Conservation (phyloP, 2,329 filamentous ascomycete species). For the Verticillium tricorpus region DNA sequence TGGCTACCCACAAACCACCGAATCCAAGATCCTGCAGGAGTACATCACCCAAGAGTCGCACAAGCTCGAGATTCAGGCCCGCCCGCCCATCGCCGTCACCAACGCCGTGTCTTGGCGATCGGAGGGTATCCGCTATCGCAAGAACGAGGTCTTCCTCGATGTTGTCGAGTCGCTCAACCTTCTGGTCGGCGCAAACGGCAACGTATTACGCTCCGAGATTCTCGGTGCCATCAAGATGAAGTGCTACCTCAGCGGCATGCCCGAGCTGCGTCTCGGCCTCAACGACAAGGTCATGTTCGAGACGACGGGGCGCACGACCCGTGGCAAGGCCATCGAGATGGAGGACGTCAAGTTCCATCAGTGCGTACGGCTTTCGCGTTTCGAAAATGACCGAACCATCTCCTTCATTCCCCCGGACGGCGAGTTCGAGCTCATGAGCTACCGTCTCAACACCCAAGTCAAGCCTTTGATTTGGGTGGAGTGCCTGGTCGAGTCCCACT, state of each 20-base stretch:
- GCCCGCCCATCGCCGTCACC: slow-evolving; percentile 94
- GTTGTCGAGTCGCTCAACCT: slow-evolving; percentile 96
- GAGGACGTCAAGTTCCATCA: slow-evolving; percentile 99
- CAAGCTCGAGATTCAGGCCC: slow-evolving; percentile 93
- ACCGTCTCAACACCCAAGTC: slow-evolving; percentile 96
- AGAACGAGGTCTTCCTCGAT: slow-evolving; percentile 98
- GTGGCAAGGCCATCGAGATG: slow-evolving; percentile 98
- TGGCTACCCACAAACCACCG: slow-evolving; percentile 96
- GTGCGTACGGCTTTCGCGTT: slow-evolving; percentile 89
- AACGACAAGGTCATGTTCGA: slow-evolving; percentile 99
- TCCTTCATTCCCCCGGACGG: slow-evolving; percentile 98
- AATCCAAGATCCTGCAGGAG: slow-evolving; percentile 97
- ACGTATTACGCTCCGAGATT: slow-evolving; percentile 93
- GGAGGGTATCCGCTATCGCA: slow-evolving; percentile 95
- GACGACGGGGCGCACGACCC: slow-evolving; percentile 86
- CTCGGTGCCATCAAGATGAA: slow-evolving; percentile 99
- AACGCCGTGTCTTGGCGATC: slow-evolving; percentile 98
- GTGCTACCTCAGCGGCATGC: slow-evolving; percentile 98
- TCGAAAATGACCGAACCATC: slow-evolving; percentile 98
- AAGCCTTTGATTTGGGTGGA: slow-evolving; percentile 99
- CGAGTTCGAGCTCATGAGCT: slow-evolving; percentile 99
- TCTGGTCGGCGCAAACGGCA: slow-evolving; percentile 88
- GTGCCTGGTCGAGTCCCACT: slow-evolving; percentile 94
- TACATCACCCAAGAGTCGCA: slow-evolving; percentile 99
- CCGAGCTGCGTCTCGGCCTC: slow-evolving; percentile 84